Evolutionary conservation across 2,329 filamentous ascomycete species (phyloP).

Genomic region (Aphanocladium album): DNA sequence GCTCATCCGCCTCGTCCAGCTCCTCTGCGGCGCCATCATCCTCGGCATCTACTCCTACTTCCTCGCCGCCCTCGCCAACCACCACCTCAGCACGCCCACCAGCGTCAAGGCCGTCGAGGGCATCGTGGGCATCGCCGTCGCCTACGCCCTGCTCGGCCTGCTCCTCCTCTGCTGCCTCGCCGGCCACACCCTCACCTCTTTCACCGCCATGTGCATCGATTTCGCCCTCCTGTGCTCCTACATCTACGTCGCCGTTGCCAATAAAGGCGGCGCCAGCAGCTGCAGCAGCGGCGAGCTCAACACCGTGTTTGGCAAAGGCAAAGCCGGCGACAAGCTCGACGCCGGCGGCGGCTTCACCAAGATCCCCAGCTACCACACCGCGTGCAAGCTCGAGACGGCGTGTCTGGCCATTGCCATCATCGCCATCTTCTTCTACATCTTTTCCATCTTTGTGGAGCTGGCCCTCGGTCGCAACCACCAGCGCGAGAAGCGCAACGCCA

Average conservation of each 20-base stretch:
- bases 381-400: constrained; percentile 73
- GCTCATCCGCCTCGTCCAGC: constrained; percentile 67
- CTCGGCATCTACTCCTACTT: constrained; percentile 82
- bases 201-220: constrained; percentile 70
- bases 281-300: constrained; percentile 56
- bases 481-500: constrained; percentile 68
- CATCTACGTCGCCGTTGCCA: constrained; percentile 75
- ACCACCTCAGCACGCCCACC: constrained; percentile 56
- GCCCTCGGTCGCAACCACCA: constrained; percentile 65
- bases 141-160: constrained; percentile 71
- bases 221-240: constrained; percentile 70
- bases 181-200: constrained; percentile 66
- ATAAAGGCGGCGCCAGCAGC: constrained; percentile 59
- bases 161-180: constrained; percentile 75
- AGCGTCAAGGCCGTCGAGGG: constrained; percentile 71
- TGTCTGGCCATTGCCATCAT: constrained; percentile 74
- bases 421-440: constrained; percentile 68
- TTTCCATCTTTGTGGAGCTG: constrained; percentile 66
- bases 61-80: constrained; percentile 65
- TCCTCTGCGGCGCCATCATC: constrained; percentile 67
- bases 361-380: constrained; percentile 43
- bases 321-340: constrained; percentile 45
- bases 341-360: constrained; percentile 41
- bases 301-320: constrained; percentile 65
- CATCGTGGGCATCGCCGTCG: constrained; percentile 65